Evolutionary conservation across 805 yeast genomes (phyloP).

Genomic region (Cyberlindnera samutprakarnensis): DNA sequence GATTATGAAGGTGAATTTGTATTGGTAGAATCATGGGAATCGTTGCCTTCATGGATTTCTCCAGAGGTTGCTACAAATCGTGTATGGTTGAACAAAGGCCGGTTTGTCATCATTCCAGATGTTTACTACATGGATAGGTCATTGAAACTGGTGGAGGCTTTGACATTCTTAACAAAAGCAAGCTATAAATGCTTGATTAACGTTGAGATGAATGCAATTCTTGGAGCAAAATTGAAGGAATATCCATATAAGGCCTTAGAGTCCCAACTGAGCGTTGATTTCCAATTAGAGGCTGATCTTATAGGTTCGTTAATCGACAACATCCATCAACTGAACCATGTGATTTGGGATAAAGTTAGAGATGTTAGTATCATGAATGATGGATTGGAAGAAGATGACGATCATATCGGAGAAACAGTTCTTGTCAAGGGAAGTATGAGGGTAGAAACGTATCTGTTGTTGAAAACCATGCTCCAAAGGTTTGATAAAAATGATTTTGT

Average conservation of each 20-base stretch:
- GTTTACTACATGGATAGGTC: constrained; percentile 27
- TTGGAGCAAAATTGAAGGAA: constrained; percentile 12
- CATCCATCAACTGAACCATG: constrained; percentile 5
- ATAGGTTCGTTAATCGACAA: constrained; percentile 15
- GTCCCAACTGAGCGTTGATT: constrained; percentile 11
- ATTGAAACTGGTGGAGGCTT: constrained; percentile 31
- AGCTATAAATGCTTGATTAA: constrained; percentile 27
- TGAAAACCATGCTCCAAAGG: constrained; percentile 9
- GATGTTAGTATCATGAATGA: constrained; percentile 2
- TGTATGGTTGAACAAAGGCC: constrained; percentile 42
- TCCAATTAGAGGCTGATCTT: constrained; percentile 10
- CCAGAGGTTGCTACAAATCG: constrained; percentile 42
- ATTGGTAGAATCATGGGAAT: constrained; percentile 40
- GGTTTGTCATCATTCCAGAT: constrained; percentile 33
- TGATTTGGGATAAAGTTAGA: constrained; percentile 6
- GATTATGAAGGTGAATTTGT: constrained; percentile 55
- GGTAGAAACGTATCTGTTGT: constrained; percentile 12
- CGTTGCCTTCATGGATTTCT: constrained; percentile 39
- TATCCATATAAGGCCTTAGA: constrained; percentile 27
- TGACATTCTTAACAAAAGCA: constrained; percentile 31
- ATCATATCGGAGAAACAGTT: constrained; percentile 2
- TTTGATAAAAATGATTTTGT: neutral
- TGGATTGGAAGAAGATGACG: neutral
- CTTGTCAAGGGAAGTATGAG: constrained; percentile 17
- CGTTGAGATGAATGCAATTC: constrained; percentile 14